Evolutionary conservation across 352 stramenopile species (phyloP), one percentile per base, ranked within the genome.

Genomic region (Phytophthora kernoviae): DNA sequence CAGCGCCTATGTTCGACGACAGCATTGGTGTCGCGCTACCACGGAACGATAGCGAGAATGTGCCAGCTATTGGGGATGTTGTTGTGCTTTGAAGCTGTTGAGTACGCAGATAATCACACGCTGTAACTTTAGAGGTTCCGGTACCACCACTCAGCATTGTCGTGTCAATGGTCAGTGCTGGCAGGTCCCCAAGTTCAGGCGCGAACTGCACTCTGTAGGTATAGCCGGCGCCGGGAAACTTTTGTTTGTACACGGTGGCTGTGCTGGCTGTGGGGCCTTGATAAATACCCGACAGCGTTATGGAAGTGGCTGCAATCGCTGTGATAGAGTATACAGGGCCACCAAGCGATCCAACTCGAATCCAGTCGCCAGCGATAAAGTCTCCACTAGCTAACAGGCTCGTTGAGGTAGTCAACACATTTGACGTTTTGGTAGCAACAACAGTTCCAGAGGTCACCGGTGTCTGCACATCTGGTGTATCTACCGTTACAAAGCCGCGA

Each of bases 311-410:
- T 10, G 73, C 75, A 32, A 97, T 93, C 12, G 68, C 72, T 4
- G 75, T 59, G 17, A 97, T 83, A 0, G 86, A 88, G 61, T 97
- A 98, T 15, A 98, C 87, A 4, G 81, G 85, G 0, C 93, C 94
- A 20, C 70, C 74, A 18, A 49, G 56, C 32, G 90, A 84, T 10
- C 77, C 87, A 5, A 99, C 68, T 11, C 96, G 90, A 47, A 99
- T 97, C 94, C 94, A 99, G 59, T 98, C 92, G 11, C 87, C 91
- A 27, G 90, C 66, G 7, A 55, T 40, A 26, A 98, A 97, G 24
- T 77, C 70, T 0, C 47, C 34, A 12, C 21, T 42, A 27, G 65
- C 17, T 58, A 87, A 5, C 20, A 98, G 81, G 43, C 90, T 84
- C 6, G 47, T 42, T 5, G 64, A 59, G 3, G 86, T 92, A 20